Conservation (phyloP, 352 stramenopile genomes). For the Peronospora tabacina region DNA sequence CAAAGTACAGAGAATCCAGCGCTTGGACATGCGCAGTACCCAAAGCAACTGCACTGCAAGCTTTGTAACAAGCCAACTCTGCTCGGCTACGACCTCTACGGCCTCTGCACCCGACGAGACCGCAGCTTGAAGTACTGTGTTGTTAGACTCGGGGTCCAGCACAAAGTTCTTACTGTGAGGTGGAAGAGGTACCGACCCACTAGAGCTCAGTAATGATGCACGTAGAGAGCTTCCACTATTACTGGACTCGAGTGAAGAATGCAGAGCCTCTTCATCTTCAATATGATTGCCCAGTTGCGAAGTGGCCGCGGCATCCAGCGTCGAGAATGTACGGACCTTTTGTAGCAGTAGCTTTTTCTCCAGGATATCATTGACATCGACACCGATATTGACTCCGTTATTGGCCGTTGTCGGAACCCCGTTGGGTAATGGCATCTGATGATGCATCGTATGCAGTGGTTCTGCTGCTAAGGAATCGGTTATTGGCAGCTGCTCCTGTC, state of each 20-base stretch:
- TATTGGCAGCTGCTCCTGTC: constrained; percentile 2
- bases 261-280: constrained; percentile 28
- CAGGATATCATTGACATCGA: constrained; percentile 4
- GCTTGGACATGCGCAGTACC: constrained; percentile 56
- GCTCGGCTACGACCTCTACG: constrained; percentile 54
- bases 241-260: constrained; percentile 13
- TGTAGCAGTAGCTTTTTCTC: constrained; percentile 23
- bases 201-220: constrained; percentile 21
- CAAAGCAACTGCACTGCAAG: constrained; percentile 59
- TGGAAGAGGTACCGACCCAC: constrained; percentile 10
- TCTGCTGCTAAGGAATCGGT: neutral
- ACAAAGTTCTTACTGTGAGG: constrained; percentile 47
- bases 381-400: neutral
- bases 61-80: constrained; percentile 70
- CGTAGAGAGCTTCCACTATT: constrained; percentile 17
- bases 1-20: constrained; percentile 62
- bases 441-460: constrained; percentile 3
- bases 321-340: constrained; percentile 35
- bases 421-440: constrained; percentile 7
- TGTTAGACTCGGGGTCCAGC: constrained; percentile 36
- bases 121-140: constrained; percentile 39
- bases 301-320: constrained; percentile 28
- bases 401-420: constrained; percentile 17
- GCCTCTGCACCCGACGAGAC: constrained; percentile 37
- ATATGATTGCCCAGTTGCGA: constrained; percentile 30